Conservation (phyloP, 2,329 filamentous ascomycete species). For the Pseudocercospora vitis region DNA sequence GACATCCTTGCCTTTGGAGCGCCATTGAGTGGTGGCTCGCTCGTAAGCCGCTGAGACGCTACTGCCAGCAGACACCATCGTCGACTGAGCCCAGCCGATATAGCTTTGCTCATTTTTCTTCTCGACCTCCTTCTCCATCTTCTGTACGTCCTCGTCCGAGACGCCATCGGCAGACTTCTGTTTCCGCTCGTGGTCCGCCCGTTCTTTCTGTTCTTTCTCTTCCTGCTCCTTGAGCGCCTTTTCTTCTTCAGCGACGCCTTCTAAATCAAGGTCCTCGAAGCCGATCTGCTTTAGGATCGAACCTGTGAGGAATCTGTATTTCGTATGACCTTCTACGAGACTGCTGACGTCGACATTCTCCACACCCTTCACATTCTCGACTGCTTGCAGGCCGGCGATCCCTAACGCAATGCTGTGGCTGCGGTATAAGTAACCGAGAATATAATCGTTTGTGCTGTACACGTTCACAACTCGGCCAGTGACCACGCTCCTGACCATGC, state of each 20-base stretch:
- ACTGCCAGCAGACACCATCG: constrained; percentile 39
- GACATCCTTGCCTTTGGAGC: neutral
- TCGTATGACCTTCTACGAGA: constrained; percentile 52
- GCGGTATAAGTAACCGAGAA: constrained; percentile 84
- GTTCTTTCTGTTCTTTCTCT: constrained; percentile 39
- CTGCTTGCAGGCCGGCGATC: constrained; percentile 76
- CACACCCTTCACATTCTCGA: constrained; percentile 67
- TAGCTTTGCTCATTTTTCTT: constrained; percentile 48
- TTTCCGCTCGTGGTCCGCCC: constrained; percentile 31
- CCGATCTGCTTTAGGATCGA: constrained; percentile 54
- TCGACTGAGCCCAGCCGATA: constrained; percentile 45
- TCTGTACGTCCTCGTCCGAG: constrained; percentile 36
- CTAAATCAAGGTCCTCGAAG: constrained; percentile 53
- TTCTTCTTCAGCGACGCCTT: constrained; percentile 50
- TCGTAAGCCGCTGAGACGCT: constrained; percentile 28
- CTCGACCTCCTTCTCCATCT: constrained; percentile 45
- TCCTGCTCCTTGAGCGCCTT: constrained; percentile 42
- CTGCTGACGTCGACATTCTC: constrained; percentile 57
- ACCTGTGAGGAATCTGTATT: constrained; percentile 54
- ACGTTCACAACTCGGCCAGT: constrained; percentile 83
- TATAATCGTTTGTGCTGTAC: constrained; percentile 81
- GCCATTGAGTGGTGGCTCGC: constrained; percentile 24
- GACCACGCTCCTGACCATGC: constrained; percentile 72
- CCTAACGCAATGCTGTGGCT: constrained; percentile 79
- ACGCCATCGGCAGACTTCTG: constrained; percentile 33